These are phyloP conservation scores for Heterobasidion irregulare DNA, from an alignment of 1,284 basidiomycete genomes.

Conservation along the genomic window DNA sequence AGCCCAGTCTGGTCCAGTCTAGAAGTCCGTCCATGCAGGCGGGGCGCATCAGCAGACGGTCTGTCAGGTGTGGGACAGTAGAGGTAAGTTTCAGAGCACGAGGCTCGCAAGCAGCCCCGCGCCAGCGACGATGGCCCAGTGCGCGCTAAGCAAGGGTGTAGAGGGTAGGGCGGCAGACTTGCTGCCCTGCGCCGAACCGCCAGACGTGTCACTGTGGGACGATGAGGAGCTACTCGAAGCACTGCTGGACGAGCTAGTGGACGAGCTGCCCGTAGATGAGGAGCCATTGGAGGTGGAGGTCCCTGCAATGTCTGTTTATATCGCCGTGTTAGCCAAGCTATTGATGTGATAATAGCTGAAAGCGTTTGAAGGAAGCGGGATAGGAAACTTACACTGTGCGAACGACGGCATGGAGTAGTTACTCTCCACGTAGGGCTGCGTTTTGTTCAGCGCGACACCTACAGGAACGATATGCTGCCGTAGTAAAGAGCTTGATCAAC, in stretches of 20 bases:
- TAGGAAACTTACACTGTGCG: conserved; percentile 29
- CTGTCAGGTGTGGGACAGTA: not conserved
- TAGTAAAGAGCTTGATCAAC: not conserved
- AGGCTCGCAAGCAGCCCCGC: conserved; percentile 5
- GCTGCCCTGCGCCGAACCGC: not conserved
- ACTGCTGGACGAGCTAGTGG: not conserved
- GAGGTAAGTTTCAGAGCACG: not conserved
- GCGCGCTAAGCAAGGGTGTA: not conserved
- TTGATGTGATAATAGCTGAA: not conserved
- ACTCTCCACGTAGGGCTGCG: conserved; percentile 38
- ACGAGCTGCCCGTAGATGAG: too few relatives aligned
- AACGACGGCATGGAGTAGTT: conserved; percentile 32
- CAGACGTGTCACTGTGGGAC: not conserved
- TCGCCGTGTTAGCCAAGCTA: not conserved
- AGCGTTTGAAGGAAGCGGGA: not conserved
- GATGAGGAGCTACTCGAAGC: not conserved
- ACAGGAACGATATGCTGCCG: conserved; percentile 37
- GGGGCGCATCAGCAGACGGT: too few relatives aligned
- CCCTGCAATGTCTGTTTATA: conserved; percentile 4
- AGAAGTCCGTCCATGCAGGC: too few relatives aligned
- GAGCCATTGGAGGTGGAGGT: not conserved
- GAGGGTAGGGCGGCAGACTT: not conserved
- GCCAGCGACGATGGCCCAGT: not conserved
- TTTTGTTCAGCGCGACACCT: conserved; percentile 35
- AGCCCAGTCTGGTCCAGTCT: too few relatives aligned